Evolutionary conservation across 495 filamentous ascomycete species (phyloP), one percentile per base, ranked within the genome.

Genomic region (Penicillium goetzii): DNA sequence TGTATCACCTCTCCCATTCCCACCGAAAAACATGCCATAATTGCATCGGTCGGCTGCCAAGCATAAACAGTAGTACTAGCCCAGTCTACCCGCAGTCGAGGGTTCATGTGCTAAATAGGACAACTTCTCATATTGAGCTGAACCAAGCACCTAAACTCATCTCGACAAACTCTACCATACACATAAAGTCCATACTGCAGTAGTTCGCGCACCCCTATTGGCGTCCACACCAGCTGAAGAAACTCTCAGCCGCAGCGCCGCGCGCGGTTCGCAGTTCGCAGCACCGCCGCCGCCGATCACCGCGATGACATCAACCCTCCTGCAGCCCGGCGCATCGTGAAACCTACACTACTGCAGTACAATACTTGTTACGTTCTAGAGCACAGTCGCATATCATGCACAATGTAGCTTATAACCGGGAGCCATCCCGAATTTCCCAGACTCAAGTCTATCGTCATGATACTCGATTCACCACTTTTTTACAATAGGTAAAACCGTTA

Each of bases 221-320:
- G 47, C 3, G 23, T 28, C 23, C 0, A 21, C 52, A 17, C 12
- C 54, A 43, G 54, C 54, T 55, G 52, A 55, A 55, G 54, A 57
- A 41, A 57, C 21, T 17, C 54, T 57, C 54, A 57, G 54, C 54
- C 34, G 30, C 30, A 32, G 30, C 34, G n/a, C n/a, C n/a, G n/a
- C n/a, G n/a, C n/a, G 12, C 34, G 12, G 34, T 36, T 14, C 36
- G 36, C 54, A 57, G 54, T 38, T 55, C 15, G 52, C 30, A 55
- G 52, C 43, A 43, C 38, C 36, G 14, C 36, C 49, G 33, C 30
- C 53, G 54, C 36, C 54, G 54, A 57, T 57, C 54, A 14, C 34
- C 17, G 25, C 54, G 23, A 57, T 57, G 54, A 57, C 33, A 34
- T 43, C 54, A 57, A 28, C 3, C 36, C 14, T 30, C 9, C 52